Conservation (phyloP, 768 basidiomycete species). For the Leucogyrophana mollusca region DNA sequence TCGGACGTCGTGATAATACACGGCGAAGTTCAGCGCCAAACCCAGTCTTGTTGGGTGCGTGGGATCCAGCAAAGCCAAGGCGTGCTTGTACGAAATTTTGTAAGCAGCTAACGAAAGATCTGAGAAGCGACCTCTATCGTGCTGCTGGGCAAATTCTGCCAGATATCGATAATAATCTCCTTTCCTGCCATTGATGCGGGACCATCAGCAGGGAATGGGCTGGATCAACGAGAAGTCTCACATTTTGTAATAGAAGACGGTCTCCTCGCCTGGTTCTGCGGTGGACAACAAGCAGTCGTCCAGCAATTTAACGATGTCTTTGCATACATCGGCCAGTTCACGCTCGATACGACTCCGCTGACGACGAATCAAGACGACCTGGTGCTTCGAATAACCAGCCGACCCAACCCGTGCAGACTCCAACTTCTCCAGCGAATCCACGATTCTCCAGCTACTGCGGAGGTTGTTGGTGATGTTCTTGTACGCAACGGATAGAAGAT, state of each 20-base stretch:
- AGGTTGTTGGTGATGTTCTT: slow-evolving; percentile 86
- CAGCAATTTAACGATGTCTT: slow-evolving; percentile 73
- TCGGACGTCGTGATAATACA: slow-evolving; percentile 87
- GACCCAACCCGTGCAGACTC: slow-evolving; percentile 30
- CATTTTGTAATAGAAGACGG: slow-evolving; percentile 92
- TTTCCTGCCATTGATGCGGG: slow-evolving; percentile 47
- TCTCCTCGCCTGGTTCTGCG: slow-evolving; percentile 76
- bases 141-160: slow-evolving; percentile 77
- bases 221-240: slow-evolving; percentile 30
- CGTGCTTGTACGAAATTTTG: slow-evolving; percentile 84
- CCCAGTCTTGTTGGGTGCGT: slow-evolving; percentile 88
- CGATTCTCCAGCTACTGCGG: slow-evolving; percentile 81
- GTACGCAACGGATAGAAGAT: slow-evolving; percentile 85
- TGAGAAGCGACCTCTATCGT: slow-evolving; percentile 66
- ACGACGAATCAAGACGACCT: slow-evolving; percentile 64
- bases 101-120: slow-evolving; percentile 81
- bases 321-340: slow-evolving; percentile 75
- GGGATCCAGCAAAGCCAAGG: slow-evolving; percentile 66
- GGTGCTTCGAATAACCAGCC: slow-evolving; percentile 30
- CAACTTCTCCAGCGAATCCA: slow-evolving; percentile 74
- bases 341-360: slow-evolving; percentile 76
- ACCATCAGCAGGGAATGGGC: too few relatives aligned
- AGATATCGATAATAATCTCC: slow-evolving; percentile 92
- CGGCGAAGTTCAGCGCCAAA: slow-evolving; percentile 90
- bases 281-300: slow-evolving; percentile 56